A percentile compares a stretch with the other conserved stretches of the same genome.
Evolutionary conservation across 2,329 filamentous ascomycete genomes (phyloP).

Genomic region (Ophiostoma perfectum): DNA sequence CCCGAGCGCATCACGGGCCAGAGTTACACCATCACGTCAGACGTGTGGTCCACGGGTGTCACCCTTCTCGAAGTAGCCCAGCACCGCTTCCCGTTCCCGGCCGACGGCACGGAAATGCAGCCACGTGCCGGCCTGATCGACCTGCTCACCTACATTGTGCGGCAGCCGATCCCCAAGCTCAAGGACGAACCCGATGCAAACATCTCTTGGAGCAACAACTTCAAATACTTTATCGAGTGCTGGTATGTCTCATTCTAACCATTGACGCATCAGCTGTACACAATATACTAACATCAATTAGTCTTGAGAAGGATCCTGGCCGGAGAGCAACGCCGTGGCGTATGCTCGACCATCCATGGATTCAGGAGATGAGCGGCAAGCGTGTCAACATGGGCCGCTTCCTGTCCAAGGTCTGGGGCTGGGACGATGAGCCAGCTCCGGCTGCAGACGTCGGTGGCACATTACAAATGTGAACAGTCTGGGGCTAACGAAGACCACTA

Average conservation of each 20-base stretch:
- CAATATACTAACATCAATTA: conserved; percentile 35
- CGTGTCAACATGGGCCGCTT: conserved; percentile 97
- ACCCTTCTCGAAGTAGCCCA: conserved; percentile 98
- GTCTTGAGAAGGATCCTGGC: conserved; percentile 86
- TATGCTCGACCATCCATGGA: conserved; percentile 99
- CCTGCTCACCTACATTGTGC: conserved; percentile 92
- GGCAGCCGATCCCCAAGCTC: conserved; percentile 87
- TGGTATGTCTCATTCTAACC: conserved; percentile 61
- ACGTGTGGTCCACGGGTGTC: conserved; percentile 96
- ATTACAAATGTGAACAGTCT: neutral
- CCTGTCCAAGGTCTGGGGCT: conserved; percentile 92
- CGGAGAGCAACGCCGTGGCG: conserved; percentile 92
- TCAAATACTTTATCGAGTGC: conserved; percentile 99
- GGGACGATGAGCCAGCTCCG: conserved; percentile 51
- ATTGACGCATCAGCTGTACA: neutral
- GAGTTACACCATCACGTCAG: conserved; percentile 96
- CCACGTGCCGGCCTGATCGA: conserved; percentile 90
- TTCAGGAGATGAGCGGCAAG: conserved; percentile 91
- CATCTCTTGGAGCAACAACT: conserved; percentile 93
- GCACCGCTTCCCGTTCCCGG: conserved; percentile 95
- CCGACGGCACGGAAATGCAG: conserved; percentile 92
- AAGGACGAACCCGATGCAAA: conserved; percentile 89
- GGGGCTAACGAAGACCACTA: neutral
- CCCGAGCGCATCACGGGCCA: conserved; percentile 96
- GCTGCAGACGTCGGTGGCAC: conserved; percentile 22